Conservation (phyloP, 2,329 filamentous ascomycete species). For the Coleophoma crateriformis region DNA sequence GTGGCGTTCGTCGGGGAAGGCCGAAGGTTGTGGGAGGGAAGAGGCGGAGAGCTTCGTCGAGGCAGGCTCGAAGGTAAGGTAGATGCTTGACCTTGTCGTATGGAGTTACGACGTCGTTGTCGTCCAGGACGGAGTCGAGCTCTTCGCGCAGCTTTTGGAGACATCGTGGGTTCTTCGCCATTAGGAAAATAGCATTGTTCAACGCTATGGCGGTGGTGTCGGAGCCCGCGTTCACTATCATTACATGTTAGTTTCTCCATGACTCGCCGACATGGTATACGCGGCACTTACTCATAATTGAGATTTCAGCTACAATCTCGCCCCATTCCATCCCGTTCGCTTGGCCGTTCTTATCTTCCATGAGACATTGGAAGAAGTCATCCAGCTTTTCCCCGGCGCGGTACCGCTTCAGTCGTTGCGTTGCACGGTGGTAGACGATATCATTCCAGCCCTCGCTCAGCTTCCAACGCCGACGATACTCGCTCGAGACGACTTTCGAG, state of each 20-base stretch:
- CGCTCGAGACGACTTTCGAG: conserved; percentile 36
- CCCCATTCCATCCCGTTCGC: conserved; percentile 45
- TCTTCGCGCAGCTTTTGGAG: conserved; percentile 37
- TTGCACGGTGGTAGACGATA: conserved; percentile 41
- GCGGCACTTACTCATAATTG: conserved; percentile 44
- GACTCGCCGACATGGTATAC: too few species aligned
- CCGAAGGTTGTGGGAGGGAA: conserved; percentile 36
- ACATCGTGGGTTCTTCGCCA: conserved; percentile 39
- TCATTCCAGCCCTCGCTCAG: conserved; percentile 37
- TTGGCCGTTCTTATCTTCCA: conserved; percentile 39
- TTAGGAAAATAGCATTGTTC: conserved; percentile 45
- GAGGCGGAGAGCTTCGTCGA: conserved; percentile 44
- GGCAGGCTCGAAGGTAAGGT: conserved; percentile 44
- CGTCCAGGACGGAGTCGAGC: conserved; percentile 37
- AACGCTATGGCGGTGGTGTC: conserved; percentile 46
- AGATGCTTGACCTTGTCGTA: conserved; percentile 46
- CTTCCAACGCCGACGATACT: conserved; percentile 33
- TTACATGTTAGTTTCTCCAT: not conserved
- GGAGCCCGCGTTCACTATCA: conserved; percentile 37
- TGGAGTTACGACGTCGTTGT: conserved; percentile 36
- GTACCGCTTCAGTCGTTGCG: conserved; percentile 37
- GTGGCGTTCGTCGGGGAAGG: conserved; percentile 37
- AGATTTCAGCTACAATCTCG: conserved; percentile 51
- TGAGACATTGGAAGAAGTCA: conserved; percentile 52
- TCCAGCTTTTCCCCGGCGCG: conserved; percentile 47